phyloP scores from a whole-genome alignment of 495 filamentous ascomycete genomes.

The Glutinoglossum americanum region DNA sequence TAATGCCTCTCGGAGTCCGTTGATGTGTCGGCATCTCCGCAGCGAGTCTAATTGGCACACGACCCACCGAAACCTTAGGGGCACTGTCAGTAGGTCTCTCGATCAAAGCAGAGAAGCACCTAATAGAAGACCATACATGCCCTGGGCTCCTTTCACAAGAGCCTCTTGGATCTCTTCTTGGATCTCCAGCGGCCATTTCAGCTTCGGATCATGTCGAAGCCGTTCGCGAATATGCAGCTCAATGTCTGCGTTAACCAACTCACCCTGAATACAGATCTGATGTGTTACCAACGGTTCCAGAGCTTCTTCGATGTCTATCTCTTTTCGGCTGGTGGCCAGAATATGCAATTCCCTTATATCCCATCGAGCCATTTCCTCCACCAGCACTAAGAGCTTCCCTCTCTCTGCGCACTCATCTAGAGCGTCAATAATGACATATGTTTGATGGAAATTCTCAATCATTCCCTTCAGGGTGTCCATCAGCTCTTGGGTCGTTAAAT shows the following conservation, averaged over 20 bases:
- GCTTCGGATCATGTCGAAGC: background rate
- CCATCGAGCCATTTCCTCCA: slow-evolving; percentile 8
- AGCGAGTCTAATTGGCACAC: slow-evolving; percentile 21
- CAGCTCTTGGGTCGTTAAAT: slow-evolving; percentile 5
- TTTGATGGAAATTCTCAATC: slow-evolving; percentile 6
- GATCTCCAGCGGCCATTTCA: background rate
- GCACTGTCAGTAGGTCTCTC: background rate
- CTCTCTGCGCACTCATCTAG: slow-evolving; percentile 11
- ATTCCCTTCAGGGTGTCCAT: slow-evolving; percentile 4
- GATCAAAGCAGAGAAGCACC: no score
- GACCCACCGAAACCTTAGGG: slow-evolving; percentile 22
- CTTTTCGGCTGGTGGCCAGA: slow-evolving; percentile 12
- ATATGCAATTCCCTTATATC: slow-evolving; percentile 6
- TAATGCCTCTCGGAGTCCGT: slow-evolving; percentile 12
- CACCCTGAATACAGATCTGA: background rate
- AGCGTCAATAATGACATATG: slow-evolving; percentile 12
- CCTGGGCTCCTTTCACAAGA: slow-evolving; percentile 14
- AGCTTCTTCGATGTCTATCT: slow-evolving; percentile 10
- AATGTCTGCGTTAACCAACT: slow-evolving; percentile 10
- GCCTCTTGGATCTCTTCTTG: slow-evolving; percentile 6
- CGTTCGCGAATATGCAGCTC: slow-evolving; percentile 5
- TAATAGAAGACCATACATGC: slow-evolving; percentile 16
- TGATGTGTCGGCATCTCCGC: slow-evolving; percentile 11
- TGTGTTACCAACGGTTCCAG: background rate
- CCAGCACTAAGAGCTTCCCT: slow-evolving; percentile 5